Conservation (phyloP, 352 stramenopile genomes). For the Globisporangium middletonii region DNA sequence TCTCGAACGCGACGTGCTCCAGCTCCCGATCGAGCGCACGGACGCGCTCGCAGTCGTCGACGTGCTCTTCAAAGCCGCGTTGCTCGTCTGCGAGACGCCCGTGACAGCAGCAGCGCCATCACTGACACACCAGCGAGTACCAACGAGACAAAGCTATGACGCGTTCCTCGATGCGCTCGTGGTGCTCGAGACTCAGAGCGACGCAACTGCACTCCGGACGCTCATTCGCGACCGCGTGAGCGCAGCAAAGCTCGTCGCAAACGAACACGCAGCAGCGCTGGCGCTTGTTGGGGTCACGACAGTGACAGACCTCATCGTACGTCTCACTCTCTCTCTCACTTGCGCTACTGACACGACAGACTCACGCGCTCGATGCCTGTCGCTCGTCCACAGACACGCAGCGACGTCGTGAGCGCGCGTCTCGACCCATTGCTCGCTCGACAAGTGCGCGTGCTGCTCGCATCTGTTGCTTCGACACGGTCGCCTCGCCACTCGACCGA, state of each 20-base stretch:
- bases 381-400: too few relatives aligned
- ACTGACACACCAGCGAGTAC: too few relatives aligned
- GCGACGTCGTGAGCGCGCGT: conserved; percentile 9
- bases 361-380: too few relatives aligned
- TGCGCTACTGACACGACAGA: background rate
- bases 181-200: conserved; percentile 13
- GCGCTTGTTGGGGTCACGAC: conserved; percentile 14
- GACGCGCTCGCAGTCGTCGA: conserved; percentile 15
- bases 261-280: conserved; percentile 14
- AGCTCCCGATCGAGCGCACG: conserved; percentile 25
- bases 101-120: background rate
- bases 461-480: background rate
- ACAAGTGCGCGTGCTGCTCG: conserved; percentile 25
- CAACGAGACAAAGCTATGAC: conserved; percentile 3
- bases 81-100: conserved; percentile 23
- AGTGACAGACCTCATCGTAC: conserved; percentile 27
- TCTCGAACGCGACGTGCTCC: conserved; percentile 40
- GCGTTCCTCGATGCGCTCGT: conserved; percentile 25
- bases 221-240: conserved; percentile 21
- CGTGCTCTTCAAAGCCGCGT: conserved; percentile 54
- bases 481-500: background rate
- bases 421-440: conserved; percentile 16
- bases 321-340: background rate
- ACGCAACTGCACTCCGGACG: conserved; percentile 18
- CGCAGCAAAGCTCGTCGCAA: conserved; percentile 15